Percentiles rank a stretch among this genome's conserved stretches.
These are phyloP conservation scores for Quercus parvula DNA, from an alignment of 306 rosid genomes.

Conservation along the genomic window DNA sequence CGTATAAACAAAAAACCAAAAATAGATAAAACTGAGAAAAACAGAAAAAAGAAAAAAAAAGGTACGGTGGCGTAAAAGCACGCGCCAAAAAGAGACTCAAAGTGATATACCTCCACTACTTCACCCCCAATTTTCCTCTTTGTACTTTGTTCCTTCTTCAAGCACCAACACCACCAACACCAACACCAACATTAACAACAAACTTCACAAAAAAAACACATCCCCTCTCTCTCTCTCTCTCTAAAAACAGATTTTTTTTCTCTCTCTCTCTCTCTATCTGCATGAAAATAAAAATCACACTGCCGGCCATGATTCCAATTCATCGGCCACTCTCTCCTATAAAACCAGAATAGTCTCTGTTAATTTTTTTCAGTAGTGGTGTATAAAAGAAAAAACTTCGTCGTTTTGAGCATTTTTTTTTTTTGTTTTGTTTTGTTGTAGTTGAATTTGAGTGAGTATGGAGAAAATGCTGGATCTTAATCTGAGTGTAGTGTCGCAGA, in stretches of 20 bases:
- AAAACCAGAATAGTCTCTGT: not conserved
- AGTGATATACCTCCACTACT: too few relatives aligned
- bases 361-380: too few relatives aligned
- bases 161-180: not conserved
- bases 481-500: slow-evolving; percentile 43
- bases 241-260: too few relatives aligned
- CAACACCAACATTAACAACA: too few relatives aligned
- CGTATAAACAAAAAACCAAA: too few relatives aligned
- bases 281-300: slow-evolving; percentile 27
- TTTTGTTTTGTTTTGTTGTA: not conserved
- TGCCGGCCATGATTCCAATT: not conserved
- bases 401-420: too few relatives aligned
- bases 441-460: not conserved
- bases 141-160: slow-evolving; percentile 7
- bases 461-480: slow-evolving; percentile 79
- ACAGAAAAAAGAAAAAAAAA: too few relatives aligned
- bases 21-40: too few relatives aligned
- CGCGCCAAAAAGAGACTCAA: not conserved
- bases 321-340: not conserved
- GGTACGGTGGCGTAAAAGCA: not conserved
- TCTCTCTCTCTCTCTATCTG: not conserved
- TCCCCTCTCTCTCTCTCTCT: not conserved
- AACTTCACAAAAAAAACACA: not conserved
- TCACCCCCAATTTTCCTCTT: not conserved
- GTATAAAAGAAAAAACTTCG: not conserved